Evolutionary conservation across 1,284 basidiomycete species (phyloP), one percentile per base, ranked within the genome.

Genomic region (Cystobasidium pallidum): DNA sequence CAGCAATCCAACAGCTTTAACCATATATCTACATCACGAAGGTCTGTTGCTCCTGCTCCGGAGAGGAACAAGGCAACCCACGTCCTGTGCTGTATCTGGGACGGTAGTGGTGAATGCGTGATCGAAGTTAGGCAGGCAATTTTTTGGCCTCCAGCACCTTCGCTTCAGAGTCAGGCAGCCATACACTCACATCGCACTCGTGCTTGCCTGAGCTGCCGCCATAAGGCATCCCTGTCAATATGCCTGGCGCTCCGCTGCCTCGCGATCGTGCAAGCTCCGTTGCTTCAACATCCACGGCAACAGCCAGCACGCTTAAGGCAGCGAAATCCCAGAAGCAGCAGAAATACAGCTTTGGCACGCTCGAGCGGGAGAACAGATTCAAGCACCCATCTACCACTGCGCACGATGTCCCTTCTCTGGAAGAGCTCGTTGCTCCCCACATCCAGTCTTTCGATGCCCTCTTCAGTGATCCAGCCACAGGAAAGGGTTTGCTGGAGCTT

Each of bases 391-490:
- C 89, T 21, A 84, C 84, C 76, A 82, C 86, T 58, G 86, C 86
- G 24, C 86, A 89, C 45, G 88, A 89, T 19, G 88, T 92, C 72
- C 88, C 88, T 19, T 91, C 92, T 70, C 85, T 99, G 70, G 92
- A 95, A 77, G 92, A 96, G 82, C 92, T 99, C 77, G 91, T 97
- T 70, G 85, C 87, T 34, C 96, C 96, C 11, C 94, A 97, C 80
- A 87, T 99, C 75, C 91, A 98, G 81, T 94, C 91, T 52, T 99
- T 99, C 85, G 96, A 99, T 81, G 89, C 93, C 13, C 86, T 99
- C 36, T 92, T 96, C 79, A 91, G 95, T 78, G 91, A 92, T 77
- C 77, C 77, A 62, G 74, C 90, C 87, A 88, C 91, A 65, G 90
- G 89, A 2, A 85, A 85, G 28, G 96, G 96, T 0, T 81, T 99